Evolutionary conservation across 352 stramenopile genomes (phyloP), one percentile per base, ranked within the genome.

Genomic region (Globisporangium megalacanthum): DNA sequence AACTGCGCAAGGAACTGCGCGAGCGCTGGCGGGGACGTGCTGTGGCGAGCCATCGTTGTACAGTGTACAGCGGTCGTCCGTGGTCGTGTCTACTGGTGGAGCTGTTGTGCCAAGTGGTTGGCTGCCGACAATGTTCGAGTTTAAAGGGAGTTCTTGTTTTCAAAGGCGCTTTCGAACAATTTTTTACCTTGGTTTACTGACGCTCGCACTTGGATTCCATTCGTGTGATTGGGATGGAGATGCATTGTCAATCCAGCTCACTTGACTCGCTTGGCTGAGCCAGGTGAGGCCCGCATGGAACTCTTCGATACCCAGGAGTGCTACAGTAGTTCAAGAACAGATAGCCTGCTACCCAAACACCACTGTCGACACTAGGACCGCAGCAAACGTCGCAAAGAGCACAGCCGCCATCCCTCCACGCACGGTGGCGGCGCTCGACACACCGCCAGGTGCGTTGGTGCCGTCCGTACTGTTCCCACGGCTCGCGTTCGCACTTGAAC

Each of bases 1-100:
- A 89, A 89, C 52, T 83, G 72, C 56, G 60, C 69, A 51, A 89
- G 58, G 69, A 89, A 89, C 52, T 72, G 71, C 64, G 60, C 69
- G 6, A 39, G 44, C 66, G 58, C 73, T 79, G 80, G 59, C 56
- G 39, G 62, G 77, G 71, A 69, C 79, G 79, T 5, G 47, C 63
- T 1, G 48, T 15, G 48, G 46, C 8, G 25, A 29, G 25, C 25
- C 25, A 29, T 29, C 25, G 25, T 29, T 1, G 1, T 29, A 29
- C 25, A 29, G 25, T 4, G 25, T 3, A 22, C 14, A 11, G 45
- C 29, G 14, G 33, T n/a, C 45, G 42, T 60, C 33, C 45, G 42
- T 60, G 19, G 51, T 15, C 7, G 22, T 31, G 20, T 6, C 14
- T 25, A 6, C 35, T 8, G 35, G 35, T 39, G 6, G 35, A 39